phyloP scores from a whole-genome alignment of 2,329 filamentous ascomycete species.

The Beauveria sp. region DNA sequence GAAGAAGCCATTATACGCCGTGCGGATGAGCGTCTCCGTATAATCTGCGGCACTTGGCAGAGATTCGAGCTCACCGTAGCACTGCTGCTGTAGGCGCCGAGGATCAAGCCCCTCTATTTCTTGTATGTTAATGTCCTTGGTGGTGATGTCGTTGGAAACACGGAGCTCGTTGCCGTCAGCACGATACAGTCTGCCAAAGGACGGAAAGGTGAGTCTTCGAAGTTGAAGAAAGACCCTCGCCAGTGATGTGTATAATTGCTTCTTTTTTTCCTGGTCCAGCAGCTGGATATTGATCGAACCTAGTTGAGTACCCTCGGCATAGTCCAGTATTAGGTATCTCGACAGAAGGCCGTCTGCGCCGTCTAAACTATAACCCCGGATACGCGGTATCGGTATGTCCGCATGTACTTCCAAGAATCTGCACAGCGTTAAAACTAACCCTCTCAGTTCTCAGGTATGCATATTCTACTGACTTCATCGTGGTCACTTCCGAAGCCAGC shows the following conservation, averaged over 20 bases:
- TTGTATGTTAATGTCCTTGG: constrained; percentile 20
- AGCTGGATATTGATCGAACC: background rate
- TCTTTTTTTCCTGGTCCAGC: background rate
- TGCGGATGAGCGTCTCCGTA: constrained; percentile 17
- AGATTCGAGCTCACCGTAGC: constrained; percentile 4
- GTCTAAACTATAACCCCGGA: constrained; percentile 11
- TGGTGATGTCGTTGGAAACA: constrained; percentile 10
- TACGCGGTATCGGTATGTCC: constrained; percentile 13
- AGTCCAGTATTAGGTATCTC: constrained; percentile 17
- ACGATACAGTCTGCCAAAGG: constrained; percentile 13
- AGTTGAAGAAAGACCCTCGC: constrained; percentile 13
- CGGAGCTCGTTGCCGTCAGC: constrained; percentile 2
- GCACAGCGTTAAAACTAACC: background rate
- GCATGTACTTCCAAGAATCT: constrained; percentile 14
- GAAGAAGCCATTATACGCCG: constrained; percentile 21
- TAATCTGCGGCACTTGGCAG: constrained; percentile 18
- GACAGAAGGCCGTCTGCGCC: constrained; percentile 1
- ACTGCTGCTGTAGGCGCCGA: constrained; percentile 13
- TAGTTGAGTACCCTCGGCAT: constrained; percentile 12
- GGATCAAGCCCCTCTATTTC: constrained; percentile 19
- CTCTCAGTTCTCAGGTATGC: background rate
- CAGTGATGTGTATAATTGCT: constrained; percentile 6
- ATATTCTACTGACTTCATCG: constrained; percentile 13
- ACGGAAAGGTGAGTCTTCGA: constrained; percentile 14
- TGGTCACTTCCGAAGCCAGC: constrained; percentile 16